Base-by-base conservation (phyloP, 108 stramenopile genomes). In the Pseudonitzschia delicatissima region DNA sequence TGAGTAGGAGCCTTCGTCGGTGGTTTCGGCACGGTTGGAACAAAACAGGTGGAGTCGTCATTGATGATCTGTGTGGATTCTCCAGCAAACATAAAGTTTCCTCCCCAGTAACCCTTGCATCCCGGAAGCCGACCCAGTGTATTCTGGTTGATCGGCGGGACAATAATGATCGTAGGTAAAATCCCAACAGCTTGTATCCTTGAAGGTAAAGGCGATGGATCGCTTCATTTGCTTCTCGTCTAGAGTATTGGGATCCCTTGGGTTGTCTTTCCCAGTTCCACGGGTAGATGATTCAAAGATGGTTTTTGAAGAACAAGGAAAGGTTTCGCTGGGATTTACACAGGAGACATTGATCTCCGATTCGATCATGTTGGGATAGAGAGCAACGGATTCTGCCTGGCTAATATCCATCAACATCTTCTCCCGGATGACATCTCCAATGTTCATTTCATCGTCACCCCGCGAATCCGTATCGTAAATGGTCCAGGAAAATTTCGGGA, bases 251-350 rank as follows among this genome's bases (percentile, higher is more conserved):
- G 53, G 53, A 33, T 55, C 26, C 4, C 29, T 55, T 12, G 53
- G 53, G 17, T 55, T 55, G n/a, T 55, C 53, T 55, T 33, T 33
- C n/a, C 53, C 53, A 34, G 9, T 13, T 27, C 53, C 53, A 5
- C 31, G 5, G 0, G 53, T 13, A 55, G 29, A 28, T 17, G 53
- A 23, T 33, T 55, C 15, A 1, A 55, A 55, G 12, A 55, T n/a
- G n/a, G 53, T 55, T n/a, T 29, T 45, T 15, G 45, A 45, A n/a
- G n/a, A 18, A 23, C 7, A 18, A 21, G n/a, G n/a, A n/a, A n/a
- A n/a, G n/a, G n/a, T n/a, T n/a, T n/a, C n/a, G n/a, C n/a, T n/a
- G n/a, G n/a, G n/a, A n/a, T 48, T 48, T 48, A 23, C 47, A 21
- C 47, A 48, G 23, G 20, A 48, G 3, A 23, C 21, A 48, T 53